Evolutionary conservation across 805 yeast genomes (phyloP), one percentile per base, ranked within the genome.

Genomic region (Nadsonia fulvescens): DNA sequence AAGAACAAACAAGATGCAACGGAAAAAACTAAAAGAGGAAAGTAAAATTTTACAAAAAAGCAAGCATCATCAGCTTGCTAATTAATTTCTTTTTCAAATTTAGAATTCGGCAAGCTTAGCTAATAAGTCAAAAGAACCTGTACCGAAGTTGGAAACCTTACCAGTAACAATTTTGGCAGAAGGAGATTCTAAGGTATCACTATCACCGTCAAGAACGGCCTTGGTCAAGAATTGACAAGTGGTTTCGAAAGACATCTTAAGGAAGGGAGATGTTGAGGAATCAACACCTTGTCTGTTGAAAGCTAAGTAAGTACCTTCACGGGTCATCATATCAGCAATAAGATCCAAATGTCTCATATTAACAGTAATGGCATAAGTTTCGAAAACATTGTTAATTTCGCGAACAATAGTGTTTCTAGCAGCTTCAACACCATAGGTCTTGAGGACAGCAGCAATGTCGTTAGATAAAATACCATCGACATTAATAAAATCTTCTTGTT

Each of bases 201-300:
- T 61, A 36, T 79, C 93, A 33, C 86, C 79, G 39, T 86, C 89
- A 46, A 89, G 60, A 25, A 89, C 96, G 5, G 96, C 93, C 59
- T 82, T 81, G 27, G 95, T 89, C 49, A 89, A 63, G 63, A 89
- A 89, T 54, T 79, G 93, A 59, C 94, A 82, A 1, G 99, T 89
- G 23, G 98, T 89, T 58, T 89, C 99, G 53, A 82, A 89, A 30
- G 94, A 81, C 99, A 89, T 89, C 61, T 89, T 89, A 83, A 81
- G 75, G 61, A 89, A 79, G 10, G 96, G 77, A 5, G 96, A 83
- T 2, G 95, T 82, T 8, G 89, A 69, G 2, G 93, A 66, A 51
- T 89, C 96, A 49, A 91, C 83, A 53, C 99, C 99, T 57, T 81
- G 94, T 63, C 99, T 78, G 54, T 81, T 83, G 63, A 89, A 89